Base-by-base conservation (phyloP, 2,329 filamentous ascomycete genomes). In the Pseudogymnoascus destructans region DNA sequence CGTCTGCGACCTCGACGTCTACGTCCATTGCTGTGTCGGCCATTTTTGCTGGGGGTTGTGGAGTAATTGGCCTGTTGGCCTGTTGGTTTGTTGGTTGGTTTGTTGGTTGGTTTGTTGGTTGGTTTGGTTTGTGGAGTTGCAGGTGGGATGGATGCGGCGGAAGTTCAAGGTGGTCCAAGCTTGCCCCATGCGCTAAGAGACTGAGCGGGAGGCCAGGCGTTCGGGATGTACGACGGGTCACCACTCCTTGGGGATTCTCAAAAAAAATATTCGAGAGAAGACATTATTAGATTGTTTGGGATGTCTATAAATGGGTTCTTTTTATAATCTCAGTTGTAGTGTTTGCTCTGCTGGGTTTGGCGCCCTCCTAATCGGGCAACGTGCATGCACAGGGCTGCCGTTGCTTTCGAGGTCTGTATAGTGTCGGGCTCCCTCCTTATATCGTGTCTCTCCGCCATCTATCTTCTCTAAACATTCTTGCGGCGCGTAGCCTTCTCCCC, bases 11-110 rank as follows among this genome's bases (percentile, higher is more conserved):
- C 59, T 54, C 30, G 62, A 59, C 63, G 64, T 74, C 73, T 40
- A 75, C 65, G 11, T 76, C 74, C 74, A 76, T 76, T 66, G 73
- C 71, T 9, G 64, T 66, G 64, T 75, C 74, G 59, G 73, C 72
- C 74, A 76, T 75, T 62, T 58, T 69, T 57, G 61, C 46, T 54
- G 27, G 32, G 55, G 19, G 30, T 23, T 36, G 21, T 15, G 8
- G 15, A 5, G 40, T 23, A 11, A 25, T 46, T 46, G 40, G 40
- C 40, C 19, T 25, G 40, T 46, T 46, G 40, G 30, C 21, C 56
- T 36, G 54, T 58, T 36, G 54, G 54, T 56, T n/a, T n/a, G n/a
- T n/a, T n/a, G n/a, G n/a, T n/a, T n/a, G n/a, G n/a, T n/a, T n/a
- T n/a, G n/a, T n/a, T n/a, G n/a, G 40, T 46, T 46, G 40, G 30